Percentiles rank a stretch among this genome's conserved stretches.
Evolutionary conservation across 192 early-diverging fungal genomes (phyloP).

Genomic region (Backusella psychrophila): DNA sequence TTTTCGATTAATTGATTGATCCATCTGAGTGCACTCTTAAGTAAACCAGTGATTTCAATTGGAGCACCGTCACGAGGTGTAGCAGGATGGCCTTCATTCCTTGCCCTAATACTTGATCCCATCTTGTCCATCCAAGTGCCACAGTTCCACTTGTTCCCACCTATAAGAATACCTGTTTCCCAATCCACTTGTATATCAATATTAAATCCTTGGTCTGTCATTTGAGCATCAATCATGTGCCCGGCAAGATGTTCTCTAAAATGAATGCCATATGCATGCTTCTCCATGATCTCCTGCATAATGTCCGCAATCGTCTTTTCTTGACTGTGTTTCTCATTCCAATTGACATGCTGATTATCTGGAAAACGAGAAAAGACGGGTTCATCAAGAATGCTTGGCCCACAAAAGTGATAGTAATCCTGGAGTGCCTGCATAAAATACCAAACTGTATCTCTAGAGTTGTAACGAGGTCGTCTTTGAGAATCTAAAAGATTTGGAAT

Average conservation of each 20-base stretch:
- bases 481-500: slow-evolving; percentile 96
- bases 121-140: slow-evolving; percentile 99
- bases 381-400: slow-evolving; percentile 68
- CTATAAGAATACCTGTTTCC: slow-evolving; percentile 77
- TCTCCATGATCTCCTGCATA: slow-evolving; percentile 86
- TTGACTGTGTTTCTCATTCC: slow-evolving; percentile 59
- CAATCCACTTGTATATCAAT: slow-evolving; percentile 74
- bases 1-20: slow-evolving; percentile 51
- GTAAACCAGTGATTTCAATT: slow-evolving; percentile 89
- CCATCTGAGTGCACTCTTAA: slow-evolving; percentile 86
- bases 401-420: slow-evolving; percentile 80
- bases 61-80: slow-evolving; percentile 92
- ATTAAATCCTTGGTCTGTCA: slow-evolving; percentile 89
- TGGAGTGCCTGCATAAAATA: slow-evolving; percentile 91
- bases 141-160: slow-evolving; percentile 93
- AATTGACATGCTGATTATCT: slow-evolving; percentile 67
- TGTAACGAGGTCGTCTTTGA: slow-evolving; percentile 83
- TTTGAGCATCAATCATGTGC: slow-evolving; percentile 80
- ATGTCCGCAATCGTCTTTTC: slow-evolving; percentile 77
- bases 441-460: slow-evolving; percentile 97
- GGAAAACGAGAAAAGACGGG: slow-evolving; percentile 81
- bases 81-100: slow-evolving; percentile 84
- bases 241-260: slow-evolving; percentile 98
- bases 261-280: slow-evolving; percentile 86
- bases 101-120: slow-evolving; percentile 92